Percentiles rank a stretch among this genome's conserved stretches.
phyloP scores from a whole-genome alignment of 306 rosid genomes.

The Rubus idaeus region DNA sequence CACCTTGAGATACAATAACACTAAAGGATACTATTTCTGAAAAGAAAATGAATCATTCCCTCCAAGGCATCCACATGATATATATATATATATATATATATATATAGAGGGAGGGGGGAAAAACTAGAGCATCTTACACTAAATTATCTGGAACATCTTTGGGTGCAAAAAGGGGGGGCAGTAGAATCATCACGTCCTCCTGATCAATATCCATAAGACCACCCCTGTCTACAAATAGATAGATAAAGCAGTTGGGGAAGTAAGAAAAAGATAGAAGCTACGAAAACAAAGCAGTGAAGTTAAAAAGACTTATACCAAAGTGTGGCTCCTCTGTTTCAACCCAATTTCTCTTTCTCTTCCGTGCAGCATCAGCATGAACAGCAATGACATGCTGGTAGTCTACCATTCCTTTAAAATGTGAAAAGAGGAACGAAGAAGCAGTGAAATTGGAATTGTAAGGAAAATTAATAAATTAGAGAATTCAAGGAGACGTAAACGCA shows the following conservation, averaged over 20 bases:
- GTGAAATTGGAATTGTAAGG: background rate
- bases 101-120: background rate
- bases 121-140: constrained; percentile 55
- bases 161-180: constrained; percentile 72
- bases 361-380: constrained; percentile 70
- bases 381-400: constrained; percentile 94
- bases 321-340: constrained; percentile 54
- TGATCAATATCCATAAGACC: constrained; percentile 61
- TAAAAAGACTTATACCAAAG: constrained; percentile 49
- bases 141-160: constrained; percentile 81
- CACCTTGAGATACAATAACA: background rate
- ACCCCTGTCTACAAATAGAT: constrained; percentile 45
- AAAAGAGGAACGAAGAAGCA: constrained; percentile 14
- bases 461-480: background rate
- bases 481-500: background rate
- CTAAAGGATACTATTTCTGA: background rate
- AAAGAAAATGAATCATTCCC: background rate
- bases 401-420: constrained; percentile 64
- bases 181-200: constrained; percentile 73
- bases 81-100: no score
- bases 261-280: background rate
- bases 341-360: constrained; percentile 63
- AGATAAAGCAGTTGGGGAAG: background rate
- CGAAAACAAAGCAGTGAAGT: constrained; percentile 19
- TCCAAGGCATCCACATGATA: background rate